Evolutionary conservation across 208 protist genomes (phyloP), one percentile per base, ranked within the genome.

Genomic region (Phytomonas francai): DNA sequence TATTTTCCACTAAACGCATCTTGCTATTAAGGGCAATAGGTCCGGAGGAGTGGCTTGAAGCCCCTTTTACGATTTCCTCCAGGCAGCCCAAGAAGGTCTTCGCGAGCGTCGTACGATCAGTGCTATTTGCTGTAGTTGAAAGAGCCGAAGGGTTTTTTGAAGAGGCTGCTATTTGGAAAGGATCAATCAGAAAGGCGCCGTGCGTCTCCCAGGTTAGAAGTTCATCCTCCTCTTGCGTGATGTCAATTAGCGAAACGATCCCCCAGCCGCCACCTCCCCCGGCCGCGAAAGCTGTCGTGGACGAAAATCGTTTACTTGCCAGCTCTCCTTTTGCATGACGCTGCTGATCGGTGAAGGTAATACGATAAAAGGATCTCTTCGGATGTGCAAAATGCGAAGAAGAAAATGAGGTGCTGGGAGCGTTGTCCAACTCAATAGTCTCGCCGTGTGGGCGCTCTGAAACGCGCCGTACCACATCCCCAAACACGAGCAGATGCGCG

Each of bases 71-170:
- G 74, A 95, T 89, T 4, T 80, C 80, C 16, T 72, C 75, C 28
- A 95, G 64, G 11, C 77, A 81, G 30, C 77, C 79, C 12, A 95
- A 70, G 63, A 93, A 95, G 14, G 88, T 95, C 66, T 93, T 77
- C 14, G 90, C 90, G 22, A 93, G 71, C 11, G 87, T 85, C 32
- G 80, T 74, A 59, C 79, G 81, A 51, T 95, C 84, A 5, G 87
- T 56, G 45, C 45, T n/a, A 14, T 14, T n/a, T 22, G 16, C 80
- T n/a, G 76, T 59, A 22, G 76, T 78, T 34, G 84, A 84, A 63
- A 92, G 92, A 45, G 74, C 76, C 59, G 45, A 56, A 14, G 22
- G 22, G 45, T 14, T 73, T 79, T 59, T 74, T 83, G 22, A 64
- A 30, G 63, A 71, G 56, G 16, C 65, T 58, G 34, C 32, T n/a